Percentiles rank a stretch among this genome's conserved stretches.
These are phyloP conservation scores for Cyberlindnera euphorbiae DNA, from an alignment of 805 yeast species.

Conservation along the genomic window DNA sequence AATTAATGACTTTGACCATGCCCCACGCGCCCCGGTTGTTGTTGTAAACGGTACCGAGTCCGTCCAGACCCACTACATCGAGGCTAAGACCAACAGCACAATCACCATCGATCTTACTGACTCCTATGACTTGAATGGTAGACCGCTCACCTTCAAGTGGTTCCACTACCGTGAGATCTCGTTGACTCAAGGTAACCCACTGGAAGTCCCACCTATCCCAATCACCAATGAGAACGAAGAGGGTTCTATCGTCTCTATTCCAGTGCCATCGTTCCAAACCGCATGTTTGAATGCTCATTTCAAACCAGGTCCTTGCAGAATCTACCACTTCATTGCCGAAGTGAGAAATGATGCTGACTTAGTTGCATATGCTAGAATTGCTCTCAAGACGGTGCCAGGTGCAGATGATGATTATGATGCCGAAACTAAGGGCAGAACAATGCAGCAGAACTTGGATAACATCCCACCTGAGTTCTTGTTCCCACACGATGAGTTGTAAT, in stretches of 20 bases:
- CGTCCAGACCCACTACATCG: conserved; percentile 18
- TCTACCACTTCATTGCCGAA: conserved; percentile 24
- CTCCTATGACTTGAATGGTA: conserved; percentile 9
- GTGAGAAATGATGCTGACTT: conserved; percentile 7
- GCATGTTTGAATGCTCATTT: conserved; percentile 9
- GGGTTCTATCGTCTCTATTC: conserved; percentile 15
- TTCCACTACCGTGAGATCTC: conserved; percentile 25
- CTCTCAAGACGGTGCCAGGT: too few species aligned
- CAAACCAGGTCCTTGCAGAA: conserved; percentile 14
- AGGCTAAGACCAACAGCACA: conserved; percentile 7
- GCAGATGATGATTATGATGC: too few species aligned
- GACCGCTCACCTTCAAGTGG: conserved; percentile 18
- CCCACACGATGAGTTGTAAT: too few species aligned
- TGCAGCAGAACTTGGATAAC: too few species aligned
- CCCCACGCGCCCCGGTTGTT: conserved; percentile 25
- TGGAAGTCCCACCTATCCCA: conserved; percentile 20
- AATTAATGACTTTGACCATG: conserved; percentile 22
- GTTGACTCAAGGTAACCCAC: conserved; percentile 19
- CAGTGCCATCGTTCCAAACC: conserved; percentile 11
- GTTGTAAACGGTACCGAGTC: conserved; percentile 22
- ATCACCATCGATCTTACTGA: conserved; percentile 3
- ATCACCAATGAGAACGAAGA: conserved; percentile 9
- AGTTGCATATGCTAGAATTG: too few species aligned
- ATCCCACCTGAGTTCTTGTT: too few species aligned
- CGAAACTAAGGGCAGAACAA: too few species aligned